Percentiles rank a stretch among this genome's conserved stretches.
These are phyloP conservation scores for Saccharomyces mikatae DNA, from an alignment of 805 yeast genomes.

Conservation along the genomic window DNA sequence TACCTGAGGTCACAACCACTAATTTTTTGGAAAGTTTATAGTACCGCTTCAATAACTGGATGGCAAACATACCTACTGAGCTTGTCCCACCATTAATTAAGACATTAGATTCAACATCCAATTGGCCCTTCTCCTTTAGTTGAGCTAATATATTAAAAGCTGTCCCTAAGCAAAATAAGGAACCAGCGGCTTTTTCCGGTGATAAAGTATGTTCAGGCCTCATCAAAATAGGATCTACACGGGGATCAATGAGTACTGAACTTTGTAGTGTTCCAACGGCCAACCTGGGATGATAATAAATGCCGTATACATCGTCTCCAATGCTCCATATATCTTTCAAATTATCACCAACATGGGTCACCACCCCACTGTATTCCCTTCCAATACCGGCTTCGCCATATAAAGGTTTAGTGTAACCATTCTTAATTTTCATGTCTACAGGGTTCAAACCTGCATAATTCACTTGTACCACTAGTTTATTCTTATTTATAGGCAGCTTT, in stretches of 20 bases:
- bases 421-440: conserved; percentile 52
- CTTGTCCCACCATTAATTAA: conserved; percentile 73
- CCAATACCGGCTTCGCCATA: conserved; percentile 59
- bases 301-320: conserved; percentile 64
- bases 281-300: conserved; percentile 41
- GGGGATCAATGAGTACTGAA: conserved; percentile 47
- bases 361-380: conserved; percentile 57
- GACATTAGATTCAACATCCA: conserved; percentile 40
- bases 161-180: conserved; percentile 55
- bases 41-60: conserved; percentile 49
- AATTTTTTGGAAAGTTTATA: conserved; percentile 43
- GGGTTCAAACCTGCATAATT: conserved; percentile 57
- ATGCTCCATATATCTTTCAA: conserved; percentile 33
- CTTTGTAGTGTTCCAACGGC: conserved; percentile 54
- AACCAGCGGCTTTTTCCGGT: conserved; percentile 52
- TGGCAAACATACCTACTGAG: conserved; percentile 55
- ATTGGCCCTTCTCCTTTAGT: conserved; percentile 17
- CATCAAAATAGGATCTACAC: conserved; percentile 38
- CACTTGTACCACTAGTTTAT: conserved; percentile 50
- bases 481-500: conserved; percentile 40
- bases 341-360: conserved; percentile 48
- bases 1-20: conserved; percentile 50
- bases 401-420: conserved; percentile 44
- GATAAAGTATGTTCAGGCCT: conserved; percentile 40
- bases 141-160: conserved; percentile 42